phyloP scores from a whole-genome alignment of 768 basidiomycete genomes.

The Tylopilus felleus region DNA sequence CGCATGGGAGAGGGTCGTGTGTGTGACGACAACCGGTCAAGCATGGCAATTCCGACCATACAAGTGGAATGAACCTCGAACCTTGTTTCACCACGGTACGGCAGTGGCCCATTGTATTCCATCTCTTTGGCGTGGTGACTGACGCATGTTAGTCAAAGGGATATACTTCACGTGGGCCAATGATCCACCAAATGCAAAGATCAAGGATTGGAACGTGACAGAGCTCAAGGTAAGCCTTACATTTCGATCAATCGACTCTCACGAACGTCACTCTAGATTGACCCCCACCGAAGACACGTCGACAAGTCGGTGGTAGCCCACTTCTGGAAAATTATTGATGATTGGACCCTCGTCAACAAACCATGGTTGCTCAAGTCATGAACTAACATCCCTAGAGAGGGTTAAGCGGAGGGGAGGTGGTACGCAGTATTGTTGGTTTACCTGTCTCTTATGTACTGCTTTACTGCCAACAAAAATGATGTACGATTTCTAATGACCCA shows the following conservation, averaged over 20 bases:
- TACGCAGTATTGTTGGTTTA: neutral
- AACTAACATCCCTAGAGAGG: conserved; percentile 1
- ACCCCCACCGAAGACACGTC: conserved; percentile 81
- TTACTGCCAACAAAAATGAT: too few species aligned
- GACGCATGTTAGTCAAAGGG: conserved; percentile 70
- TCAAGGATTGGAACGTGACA: conserved; percentile 96
- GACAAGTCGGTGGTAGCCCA: conserved; percentile 94
- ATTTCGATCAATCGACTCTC: neutral
- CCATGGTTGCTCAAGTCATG: conserved; percentile 61
- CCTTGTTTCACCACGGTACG: conserved; percentile 89
- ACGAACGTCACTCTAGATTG: conserved; percentile 59
- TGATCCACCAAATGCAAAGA: conserved; percentile 82
- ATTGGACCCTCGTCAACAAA: conserved; percentile 79
- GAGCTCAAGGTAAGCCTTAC: conserved; percentile 68
- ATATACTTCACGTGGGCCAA: conserved; percentile 94
- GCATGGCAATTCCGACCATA: conserved; percentile 98
- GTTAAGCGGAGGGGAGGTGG: neutral
- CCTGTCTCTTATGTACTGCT: neutral
- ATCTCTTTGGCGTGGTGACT: neutral
- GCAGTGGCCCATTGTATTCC: neutral
- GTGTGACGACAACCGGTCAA: conserved; percentile 97
- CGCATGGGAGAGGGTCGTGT: conserved; percentile 95
- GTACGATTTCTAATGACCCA: neutral
- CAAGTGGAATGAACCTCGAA: conserved; percentile 92
- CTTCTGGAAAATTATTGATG: conserved; percentile 92